A percentile compares a stretch with the other conserved stretches of the same genome.
phyloP scores from a whole-genome alignment of 2,329 filamentous ascomycete species.

The Shiraia sp. region DNA sequence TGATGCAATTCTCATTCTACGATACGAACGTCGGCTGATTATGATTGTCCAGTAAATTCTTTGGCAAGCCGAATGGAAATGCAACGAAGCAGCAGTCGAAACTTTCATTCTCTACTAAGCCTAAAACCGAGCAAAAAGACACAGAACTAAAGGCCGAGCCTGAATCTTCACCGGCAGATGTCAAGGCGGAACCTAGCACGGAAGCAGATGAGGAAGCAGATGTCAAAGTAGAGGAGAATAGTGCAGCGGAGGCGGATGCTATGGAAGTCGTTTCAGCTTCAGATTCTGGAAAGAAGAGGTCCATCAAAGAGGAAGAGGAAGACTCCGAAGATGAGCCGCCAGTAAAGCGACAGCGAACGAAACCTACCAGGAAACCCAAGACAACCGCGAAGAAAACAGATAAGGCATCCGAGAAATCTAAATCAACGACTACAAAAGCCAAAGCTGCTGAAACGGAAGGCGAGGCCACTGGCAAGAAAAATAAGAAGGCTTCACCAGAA shows the following conservation, averaged over 20 bases:
- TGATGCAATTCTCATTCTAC: no score
- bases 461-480: constrained; percentile 24
- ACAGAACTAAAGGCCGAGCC: constrained; percentile 21
- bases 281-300: constrained; percentile 36
- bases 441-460: constrained; percentile 23
- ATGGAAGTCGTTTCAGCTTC: constrained; percentile 33
- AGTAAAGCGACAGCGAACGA: constrained; percentile 41
- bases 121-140: constrained; percentile 47
- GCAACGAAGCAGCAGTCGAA: constrained; percentile 75
- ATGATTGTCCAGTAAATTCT: constrained; percentile 72
- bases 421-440: constrained; percentile 19
- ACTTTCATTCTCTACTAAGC: constrained; percentile 69
- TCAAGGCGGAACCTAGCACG: constrained; percentile 11
- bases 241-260: constrained; percentile 16
- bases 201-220: constrained; percentile 21
- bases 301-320: constrained; percentile 32
- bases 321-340: constrained; percentile 44
- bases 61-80: constrained; percentile 66
- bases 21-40: constrained; percentile 9
- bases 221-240: constrained; percentile 18
- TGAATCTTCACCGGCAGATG: constrained; percentile 20
- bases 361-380: constrained; percentile 26
- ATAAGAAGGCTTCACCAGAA: constrained; percentile 26
- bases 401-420: constrained; percentile 19
- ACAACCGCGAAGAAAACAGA: constrained; percentile 22